A percentile compares a stretch with the other conserved stretches of the same genome.
phyloP scores from a whole-genome alignment of 108 stramenopile genomes.

The Nitzschia sp. region DNA sequence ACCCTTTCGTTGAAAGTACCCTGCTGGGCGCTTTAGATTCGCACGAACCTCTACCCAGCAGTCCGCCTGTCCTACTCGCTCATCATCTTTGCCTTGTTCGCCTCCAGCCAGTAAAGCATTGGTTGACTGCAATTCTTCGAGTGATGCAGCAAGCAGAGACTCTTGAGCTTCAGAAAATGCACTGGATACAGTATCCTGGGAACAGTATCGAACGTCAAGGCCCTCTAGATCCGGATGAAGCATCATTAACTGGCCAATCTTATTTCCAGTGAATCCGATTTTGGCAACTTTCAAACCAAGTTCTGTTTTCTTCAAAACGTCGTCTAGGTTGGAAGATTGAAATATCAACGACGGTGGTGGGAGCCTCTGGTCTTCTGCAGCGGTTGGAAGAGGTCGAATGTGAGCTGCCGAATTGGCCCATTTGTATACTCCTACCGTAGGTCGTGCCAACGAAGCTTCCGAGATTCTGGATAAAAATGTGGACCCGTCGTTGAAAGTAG shows the following conservation, averaged over 20 bases:
- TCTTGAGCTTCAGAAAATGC: conserved; percentile 82
- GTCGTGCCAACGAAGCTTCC: conserved; percentile 10
- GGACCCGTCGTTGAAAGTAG: conserved; percentile 30
- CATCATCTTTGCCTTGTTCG: conserved; percentile 23
- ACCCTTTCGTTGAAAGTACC: conserved; percentile 46
- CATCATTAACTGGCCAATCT: conserved; percentile 62
- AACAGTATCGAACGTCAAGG: conserved; percentile 67
- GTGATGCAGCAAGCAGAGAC: conserved; percentile 67
- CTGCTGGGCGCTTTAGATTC: conserved; percentile 66
- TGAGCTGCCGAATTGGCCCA: conserved; percentile 17
- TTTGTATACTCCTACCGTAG: conserved; percentile 33
- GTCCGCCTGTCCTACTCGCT: conserved; percentile 41
- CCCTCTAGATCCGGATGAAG: conserved; percentile 58
- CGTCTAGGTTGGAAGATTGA: conserved; percentile 35
- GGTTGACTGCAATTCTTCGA: conserved; percentile 73
- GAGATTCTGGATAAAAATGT: conserved; percentile 19
- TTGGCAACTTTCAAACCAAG: conserved; percentile 39
- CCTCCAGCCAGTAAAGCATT: conserved; percentile 45
- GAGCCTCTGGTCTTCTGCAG: conserved; percentile 57
- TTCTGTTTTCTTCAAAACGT: conserved; percentile 7
- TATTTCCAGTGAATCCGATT: conserved; percentile 57
- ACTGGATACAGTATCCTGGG: conserved; percentile 41
- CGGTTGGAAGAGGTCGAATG: conserved; percentile 74
- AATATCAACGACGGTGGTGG: conserved; percentile 75
- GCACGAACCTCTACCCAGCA: conserved; percentile 88